Percentiles rank a stretch among this genome's conserved stretches.
phyloP scores from a whole-genome alignment of 192 early-diverging fungal genomes.

The Coemansia sp. region DNA sequence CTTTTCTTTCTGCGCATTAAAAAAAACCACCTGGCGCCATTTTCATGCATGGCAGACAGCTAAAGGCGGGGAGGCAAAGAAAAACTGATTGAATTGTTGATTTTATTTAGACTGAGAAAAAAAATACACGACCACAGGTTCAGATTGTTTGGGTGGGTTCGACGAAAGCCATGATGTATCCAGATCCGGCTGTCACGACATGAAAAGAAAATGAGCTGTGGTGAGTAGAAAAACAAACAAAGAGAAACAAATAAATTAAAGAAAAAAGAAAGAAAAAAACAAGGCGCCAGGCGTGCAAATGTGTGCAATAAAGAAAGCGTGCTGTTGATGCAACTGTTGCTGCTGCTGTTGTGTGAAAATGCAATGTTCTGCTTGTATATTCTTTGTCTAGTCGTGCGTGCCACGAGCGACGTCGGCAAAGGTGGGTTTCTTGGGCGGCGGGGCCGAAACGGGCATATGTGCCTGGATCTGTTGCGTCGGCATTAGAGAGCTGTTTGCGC shows the following conservation, averaged over 20 bases:
- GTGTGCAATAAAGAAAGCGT: neutral
- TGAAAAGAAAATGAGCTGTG: neutral
- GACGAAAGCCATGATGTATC: neutral
- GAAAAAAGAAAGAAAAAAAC: neutral
- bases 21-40: too few species aligned
- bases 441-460: neutral
- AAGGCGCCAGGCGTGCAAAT: neutral
- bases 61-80: too few species aligned
- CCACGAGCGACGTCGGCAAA: constrained; percentile 45
- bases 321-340: neutral
- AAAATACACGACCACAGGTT: neutral
- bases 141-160: neutral
- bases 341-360: too few species aligned
- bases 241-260: neutral
- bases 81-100: constrained; percentile 10
- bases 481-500: neutral
- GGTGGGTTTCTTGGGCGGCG: constrained; percentile 6
- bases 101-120: neutral
- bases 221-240: neutral
- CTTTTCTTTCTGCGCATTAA: too few species aligned
- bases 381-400: constrained; percentile 9
- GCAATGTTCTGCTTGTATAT: neutral
- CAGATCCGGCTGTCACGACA: neutral
- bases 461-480: neutral
- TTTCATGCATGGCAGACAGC: too few species aligned